Evolutionary conservation across 176 grass and related monocot genomes (phyloP), one percentile per base, ranked within the genome.

Genomic region (Aegilops umbellulata): DNA sequence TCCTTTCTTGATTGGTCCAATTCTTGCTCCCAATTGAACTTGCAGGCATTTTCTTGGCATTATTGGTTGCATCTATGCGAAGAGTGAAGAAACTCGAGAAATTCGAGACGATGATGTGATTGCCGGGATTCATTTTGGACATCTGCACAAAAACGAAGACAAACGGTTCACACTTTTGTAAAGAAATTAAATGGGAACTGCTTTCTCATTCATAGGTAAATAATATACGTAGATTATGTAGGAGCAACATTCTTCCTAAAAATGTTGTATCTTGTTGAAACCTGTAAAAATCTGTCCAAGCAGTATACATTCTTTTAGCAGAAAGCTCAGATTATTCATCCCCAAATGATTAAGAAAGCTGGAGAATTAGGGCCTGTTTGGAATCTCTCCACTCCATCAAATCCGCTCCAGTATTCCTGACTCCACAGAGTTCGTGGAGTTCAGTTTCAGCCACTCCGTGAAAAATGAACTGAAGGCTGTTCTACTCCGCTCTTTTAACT

Each of bases 1-100:
- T 29, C 83, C 14, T 76, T 84, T 62, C 11, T 71, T 81, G 25
- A 74, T 68, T 67, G 25, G 46, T 39, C 82, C 82, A 44, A 93
- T 81, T 80, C 5, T 62, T 82, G 44, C 25, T n/a, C 38, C 12
- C 32, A 34, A 49, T 46, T 68, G 10, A 55, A 83, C 46, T 17
- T 86, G 87, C 91, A 98, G 96, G 96, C 38, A 69, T 98, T 78
- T 89, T 95, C 72, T 83, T 95, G 65, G 88, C 88, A 64, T 80
- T 98, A 14, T 30, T 92, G 82, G 16, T 89, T 80, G 84, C 83
- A 88, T 95, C 93, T 39, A 92, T 95, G 86, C 88, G 92, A 85
- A 92, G 86, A 91, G 96, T 95, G 82, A 94, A 87, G 81, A 94
- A 86, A 30, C 88, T 95, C 1, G 93, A 98, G 58, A 98, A 95